A percentile compares a stretch with the other conserved stretches of the same genome.
Conservation (phyloP, 768 basidiomycete genomes). For the Rubroboletus pulcherrimus region DNA sequence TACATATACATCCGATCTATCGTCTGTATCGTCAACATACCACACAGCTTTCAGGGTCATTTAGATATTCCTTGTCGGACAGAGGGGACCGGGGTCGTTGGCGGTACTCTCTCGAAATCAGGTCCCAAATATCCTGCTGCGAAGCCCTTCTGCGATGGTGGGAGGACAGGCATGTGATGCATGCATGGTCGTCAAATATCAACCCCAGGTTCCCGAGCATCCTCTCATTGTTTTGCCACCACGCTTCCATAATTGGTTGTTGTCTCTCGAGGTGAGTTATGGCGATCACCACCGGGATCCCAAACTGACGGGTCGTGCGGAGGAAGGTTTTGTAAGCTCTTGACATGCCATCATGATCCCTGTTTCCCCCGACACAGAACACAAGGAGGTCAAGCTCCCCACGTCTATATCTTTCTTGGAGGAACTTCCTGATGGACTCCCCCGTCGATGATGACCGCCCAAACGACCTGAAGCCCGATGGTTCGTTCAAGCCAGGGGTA, state of each 20-base stretch:
- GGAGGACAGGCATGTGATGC: constrained; percentile 20
- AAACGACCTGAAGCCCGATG: constrained; percentile 6
- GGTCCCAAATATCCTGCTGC: constrained; percentile 10
- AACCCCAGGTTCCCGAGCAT: constrained; percentile 16
- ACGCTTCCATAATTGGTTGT: constrained; percentile 29
- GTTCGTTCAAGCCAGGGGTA: constrained; percentile 29
- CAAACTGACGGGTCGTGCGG: constrained; percentile 28
- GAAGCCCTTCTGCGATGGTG: constrained; percentile 19
- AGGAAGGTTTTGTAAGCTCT: constrained; percentile 25
- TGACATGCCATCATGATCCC: constrained; percentile 11
- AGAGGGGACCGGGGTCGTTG: not conserved
- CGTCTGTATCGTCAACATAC: constrained; percentile 14
- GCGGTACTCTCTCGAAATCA: constrained; percentile 11
- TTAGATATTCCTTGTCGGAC: constrained; percentile 9
- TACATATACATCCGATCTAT: not conserved
- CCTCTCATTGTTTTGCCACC: constrained; percentile 30
- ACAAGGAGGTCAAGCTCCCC: constrained; percentile 24
- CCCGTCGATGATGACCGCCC: not conserved
- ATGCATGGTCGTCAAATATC: constrained; percentile 29
- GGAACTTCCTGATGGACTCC: constrained; percentile 26
- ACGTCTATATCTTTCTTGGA: constrained; percentile 25
- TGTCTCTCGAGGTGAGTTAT: constrained; percentile 36
- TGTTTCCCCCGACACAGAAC: constrained; percentile 18
- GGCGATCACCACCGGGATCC: constrained; percentile 36
- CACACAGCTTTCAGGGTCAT: constrained; percentile 5